phyloP scores from a whole-genome alignment of 2,329 filamentous ascomycete species.

The Onygena corvina region DNA sequence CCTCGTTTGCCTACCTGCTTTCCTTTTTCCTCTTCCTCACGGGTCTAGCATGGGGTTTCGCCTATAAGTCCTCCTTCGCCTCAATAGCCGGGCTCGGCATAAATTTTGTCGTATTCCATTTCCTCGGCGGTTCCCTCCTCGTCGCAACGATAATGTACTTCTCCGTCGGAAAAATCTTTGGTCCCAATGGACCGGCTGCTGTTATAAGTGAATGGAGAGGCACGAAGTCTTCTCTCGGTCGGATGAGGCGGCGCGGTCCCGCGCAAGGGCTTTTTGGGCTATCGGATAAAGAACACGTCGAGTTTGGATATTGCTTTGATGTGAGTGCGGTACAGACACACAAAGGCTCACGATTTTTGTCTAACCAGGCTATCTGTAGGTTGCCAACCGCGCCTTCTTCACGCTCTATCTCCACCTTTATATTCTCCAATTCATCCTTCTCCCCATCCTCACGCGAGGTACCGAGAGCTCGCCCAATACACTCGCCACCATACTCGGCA shows the following conservation, averaged over 20 bases:
- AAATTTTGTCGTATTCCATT: slow-evolving; percentile 45
- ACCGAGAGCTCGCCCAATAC: slow-evolving; percentile 37
- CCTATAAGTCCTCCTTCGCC: slow-evolving; percentile 38
- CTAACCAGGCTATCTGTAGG: slow-evolving; percentile 25
- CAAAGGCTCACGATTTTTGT: neutral
- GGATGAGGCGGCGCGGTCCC: slow-evolving; percentile 24
- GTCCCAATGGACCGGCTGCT: slow-evolving; percentile 39
- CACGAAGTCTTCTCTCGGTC: slow-evolving; percentile 19
- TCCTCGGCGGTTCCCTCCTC: slow-evolving; percentile 48
- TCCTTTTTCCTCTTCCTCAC: slow-evolving; percentile 52
- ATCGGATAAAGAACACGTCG: slow-evolving; percentile 47
- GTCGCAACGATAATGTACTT: slow-evolving; percentile 54
- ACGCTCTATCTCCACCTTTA: slow-evolving; percentile 56
- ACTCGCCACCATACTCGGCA: slow-evolving; percentile 46
- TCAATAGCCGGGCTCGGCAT: slow-evolving; percentile 39
- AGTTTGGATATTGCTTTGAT: slow-evolving; percentile 62
- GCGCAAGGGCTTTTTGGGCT: slow-evolving; percentile 48
- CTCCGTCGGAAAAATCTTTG: slow-evolving; percentile 49
- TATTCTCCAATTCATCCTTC: slow-evolving; percentile 54
- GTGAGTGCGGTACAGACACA: slow-evolving; percentile 26
- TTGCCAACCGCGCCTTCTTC: slow-evolving; percentile 55
- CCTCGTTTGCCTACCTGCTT: slow-evolving; percentile 57
- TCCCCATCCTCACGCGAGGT: slow-evolving; percentile 43
- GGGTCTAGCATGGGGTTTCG: slow-evolving; percentile 48
- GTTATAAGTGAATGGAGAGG: slow-evolving; percentile 20